Evolutionary conservation across 345 rosid genomes (phyloP), one percentile per base, ranked within the genome.

Genomic region (Syzygium grande): DNA sequence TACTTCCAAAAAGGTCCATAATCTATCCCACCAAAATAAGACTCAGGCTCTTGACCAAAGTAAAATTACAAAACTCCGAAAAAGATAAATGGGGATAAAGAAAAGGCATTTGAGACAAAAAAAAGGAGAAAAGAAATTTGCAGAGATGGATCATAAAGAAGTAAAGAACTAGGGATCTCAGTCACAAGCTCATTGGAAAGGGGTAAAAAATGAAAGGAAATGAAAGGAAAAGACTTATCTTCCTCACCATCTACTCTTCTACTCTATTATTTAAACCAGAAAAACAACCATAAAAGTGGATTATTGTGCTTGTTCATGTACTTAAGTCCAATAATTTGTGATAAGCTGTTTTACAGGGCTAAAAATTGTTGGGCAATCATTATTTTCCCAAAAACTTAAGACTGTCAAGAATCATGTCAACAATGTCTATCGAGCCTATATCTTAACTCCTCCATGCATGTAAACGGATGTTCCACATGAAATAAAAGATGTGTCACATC

Each of bases 1-100:
- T 91, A 78, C 91, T 91, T 89, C 94, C 95, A 89, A 98, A 98
- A 27, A 96, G 87, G 86, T 54, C 86, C 54, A 92, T 95, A 91
- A 95, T 92, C 99, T 98, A 93, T 59, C 86, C 30, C 46, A 54
- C 61, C 49, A 59, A 79, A 86, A 63, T 38, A 73, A 73, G 59
- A 73, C 27, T 73, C 83, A 73, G 83, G 27, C 83, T 73, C 83
- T 73, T 5, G 38, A 61, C 49, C 83, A 38, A 73, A 73, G 49
- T 9, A 9, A 73, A 34, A 85, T 4, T 14, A 38, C 84, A 52
- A 85, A 58, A 22, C 63, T 52, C 23, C 56, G 19, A 25, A 30
- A 30, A 5, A 8, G 65, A 25, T 16, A 85, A 59, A 83, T 23
- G 56, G 84, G 22, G 52, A 79, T 73, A 19, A 38, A 38, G 49